Base-by-base conservation (phyloP, 2,329 filamentous ascomycete species). In the Sclerotinia trifoliorum region DNA sequence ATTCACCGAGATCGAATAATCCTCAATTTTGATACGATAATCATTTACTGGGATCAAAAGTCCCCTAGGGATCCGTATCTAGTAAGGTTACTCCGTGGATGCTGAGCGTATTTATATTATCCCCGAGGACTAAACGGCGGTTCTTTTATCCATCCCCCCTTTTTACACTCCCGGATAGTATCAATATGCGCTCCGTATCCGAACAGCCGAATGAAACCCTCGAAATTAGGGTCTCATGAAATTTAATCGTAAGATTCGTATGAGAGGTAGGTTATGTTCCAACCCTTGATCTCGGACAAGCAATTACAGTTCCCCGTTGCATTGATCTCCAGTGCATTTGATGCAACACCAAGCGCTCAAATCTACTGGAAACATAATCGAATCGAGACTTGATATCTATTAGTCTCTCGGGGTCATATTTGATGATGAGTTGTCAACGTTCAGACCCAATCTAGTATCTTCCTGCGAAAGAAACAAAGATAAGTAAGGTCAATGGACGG, bases 311-410 rank as follows among this genome's bases (percentile, higher is more conserved):
- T 67, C 56, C 65, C 65, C 65, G 65, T 62, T 62, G 65, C 56
- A 67, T 67, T 67, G 56, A 67, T 67, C 65, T 67, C 54, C 65
- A n/a, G 26, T 67, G 65, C 65, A 67, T 67, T 62, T 52, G 55
- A 61, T 35, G 65, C 65, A 39, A 32, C 11, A 44, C 48, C 35
- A 67, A 62, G 56, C 65, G 35, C 35, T 54, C 21, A 49, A 26
- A 46, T 44, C 35, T 61, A 46, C 54, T 46, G 54, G 64, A 61
- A 66, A 57, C 63, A 29, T 29, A 26, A 29, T 44, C 24, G 39
- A 26, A 29, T 44, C 24, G 39, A 46, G 49, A 56, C 62, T 17
- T 55, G 4, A 15, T 17, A 65, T 21, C 39, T 26, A 24, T n/a
- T n/a, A n/a, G 24, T 24, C 15, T 26, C 39, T 60, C 56, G 44